Evolutionary conservation across 306 rosid species (phyloP).

Genomic region (Quercus mongolica): DNA sequence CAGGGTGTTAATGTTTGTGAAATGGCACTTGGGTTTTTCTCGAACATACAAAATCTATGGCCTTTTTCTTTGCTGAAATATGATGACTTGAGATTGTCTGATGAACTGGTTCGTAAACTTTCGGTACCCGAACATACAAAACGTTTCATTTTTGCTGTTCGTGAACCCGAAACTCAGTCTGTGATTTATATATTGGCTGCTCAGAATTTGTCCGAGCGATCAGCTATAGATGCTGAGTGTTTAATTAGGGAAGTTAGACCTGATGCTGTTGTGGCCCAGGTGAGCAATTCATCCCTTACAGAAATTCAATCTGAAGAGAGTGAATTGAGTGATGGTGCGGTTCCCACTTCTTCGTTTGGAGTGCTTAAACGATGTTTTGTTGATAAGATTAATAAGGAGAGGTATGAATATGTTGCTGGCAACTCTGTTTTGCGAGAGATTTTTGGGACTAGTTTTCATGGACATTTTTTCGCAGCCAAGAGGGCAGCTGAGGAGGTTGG

Average conservation of each 20-base stretch:
- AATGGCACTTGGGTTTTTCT: conserved; percentile 52
- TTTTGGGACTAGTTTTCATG: conserved; percentile 67
- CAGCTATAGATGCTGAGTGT: conserved; percentile 49
- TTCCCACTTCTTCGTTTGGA: conserved; percentile 64
- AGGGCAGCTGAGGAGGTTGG: conserved; percentile 63
- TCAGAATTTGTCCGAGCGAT: conserved; percentile 59
- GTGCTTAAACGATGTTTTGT: conserved; percentile 62
- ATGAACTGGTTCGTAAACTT: conserved; percentile 50
- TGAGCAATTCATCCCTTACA: conserved; percentile 27
- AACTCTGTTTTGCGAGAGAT: conserved; percentile 58
- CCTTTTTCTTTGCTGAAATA: conserved; percentile 48
- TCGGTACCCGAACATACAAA: conserved; percentile 54
- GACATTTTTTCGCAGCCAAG: conserved; percentile 65
- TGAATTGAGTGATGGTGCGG: conserved; percentile 20
- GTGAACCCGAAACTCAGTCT: conserved; percentile 51
- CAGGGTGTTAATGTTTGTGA: conserved; percentile 10
- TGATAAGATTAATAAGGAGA: conserved; percentile 63
- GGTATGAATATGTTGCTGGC: conserved; percentile 56
- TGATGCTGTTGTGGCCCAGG: conserved; percentile 69
- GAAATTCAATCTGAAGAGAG: conserved; percentile 35
- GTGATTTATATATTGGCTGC: conserved; percentile 64
- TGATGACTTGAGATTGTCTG: conserved; percentile 50
- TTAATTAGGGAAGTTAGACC: conserved; percentile 60
- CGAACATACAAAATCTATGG: conserved; percentile 62
- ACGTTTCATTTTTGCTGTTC: conserved; percentile 61